A percentile compares a stretch with the other conserved stretches of the same genome.
Evolutionary conservation across 148 eudicot genomes (phyloP).

Genomic region (Salicornia ramosissima): DNA sequence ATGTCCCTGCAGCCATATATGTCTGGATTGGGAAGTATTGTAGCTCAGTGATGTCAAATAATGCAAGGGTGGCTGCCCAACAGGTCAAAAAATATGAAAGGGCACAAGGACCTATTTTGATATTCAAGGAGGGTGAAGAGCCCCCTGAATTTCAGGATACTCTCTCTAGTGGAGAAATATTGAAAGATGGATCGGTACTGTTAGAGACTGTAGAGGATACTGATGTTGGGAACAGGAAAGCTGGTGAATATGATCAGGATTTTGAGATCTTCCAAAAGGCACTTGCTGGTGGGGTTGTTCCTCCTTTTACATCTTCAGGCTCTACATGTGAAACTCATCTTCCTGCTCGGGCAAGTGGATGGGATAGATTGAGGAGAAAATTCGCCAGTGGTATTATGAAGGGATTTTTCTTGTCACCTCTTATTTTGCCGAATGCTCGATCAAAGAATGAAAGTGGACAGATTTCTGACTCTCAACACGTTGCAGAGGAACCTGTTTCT

Average conservation of each 20-base stretch:
- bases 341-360: slow-evolving; percentile 67
- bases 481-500: slow-evolving; percentile 31
- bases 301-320: slow-evolving; percentile 49
- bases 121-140: slow-evolving; percentile 74
- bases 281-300: slow-evolving; percentile 70
- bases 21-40: slow-evolving; percentile 83
- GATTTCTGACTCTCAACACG: slow-evolving; percentile 2
- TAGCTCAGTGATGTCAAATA: slow-evolving; percentile 51
- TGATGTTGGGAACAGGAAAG: slow-evolving; percentile 36
- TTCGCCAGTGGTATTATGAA: slow-evolving; percentile 58
- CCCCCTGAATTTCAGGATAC: slow-evolving; percentile 64
- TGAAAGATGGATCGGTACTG: slow-evolving; percentile 18
- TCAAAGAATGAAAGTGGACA: slow-evolving; percentile 20
- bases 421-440: slow-evolving; percentile 20
- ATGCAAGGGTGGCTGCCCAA: slow-evolving; percentile 59
- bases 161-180: slow-evolving; percentile 29
- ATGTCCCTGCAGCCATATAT: slow-evolving; percentile 74
- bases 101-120: slow-evolving; percentile 56
- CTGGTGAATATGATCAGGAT: slow-evolving; percentile 63
- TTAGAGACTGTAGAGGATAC: slow-evolving; percentile 20
- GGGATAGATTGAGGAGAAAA: slow-evolving; percentile 66
- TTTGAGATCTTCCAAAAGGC: slow-evolving; percentile 78
- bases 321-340: slow-evolving; percentile 53
- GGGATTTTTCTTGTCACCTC: slow-evolving; percentile 48
- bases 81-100: slow-evolving; percentile 74